Base-by-base conservation (phyloP, 306 rosid genomes). In the peach (Prunus persica) region DNA sequence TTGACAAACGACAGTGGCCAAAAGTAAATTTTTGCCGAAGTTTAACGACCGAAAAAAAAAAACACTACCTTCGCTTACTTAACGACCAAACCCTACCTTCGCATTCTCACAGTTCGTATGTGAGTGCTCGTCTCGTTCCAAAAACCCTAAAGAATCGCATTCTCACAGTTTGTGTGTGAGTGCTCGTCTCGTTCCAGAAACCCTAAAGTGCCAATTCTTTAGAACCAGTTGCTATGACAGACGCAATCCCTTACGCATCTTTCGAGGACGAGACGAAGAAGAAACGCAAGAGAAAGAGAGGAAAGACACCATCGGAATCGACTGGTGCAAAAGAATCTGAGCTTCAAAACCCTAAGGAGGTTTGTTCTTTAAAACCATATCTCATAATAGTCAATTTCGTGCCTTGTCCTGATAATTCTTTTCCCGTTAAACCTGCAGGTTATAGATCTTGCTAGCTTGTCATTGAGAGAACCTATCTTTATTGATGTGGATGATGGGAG, bases 401-500 rank as follows among this genome's bases (percentile, higher is more conserved):
- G 16, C 43, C 52, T 64, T 70, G 1, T 41, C 57, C 13, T 55
- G 25, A 56, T 67, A 18, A 38, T 1, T 3, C 4, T 47, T 58
- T 70, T 50, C 30, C 20, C 20, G 14, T 61, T 41, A 27, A 82
- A 83, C 61, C 12, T 82, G 51, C 78, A 93, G 98, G 97, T 93
- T 74, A 89, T 89, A 82, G 97, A 93, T 86, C 98, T 93, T 71
- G 98, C 88, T 22, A 90, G 92, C 63, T 80, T 93, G 78, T 93
- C 98, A n/a, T 89, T 89, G 77, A 88, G 86, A 74, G 64, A 58
- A 52, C 93, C 97, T 61, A 32, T 88, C 63, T 89, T 82, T 84
- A 81, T 95, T 78, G 93, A 82, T 73, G 98, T 95, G 55, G 98
- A 95, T 76, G 93, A 89, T 75, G 96, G 95, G 24, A 87, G 98